Percentiles rank a stretch among this genome's conserved stretches.
phyloP scores from a whole-genome alignment of 2,329 filamentous ascomycete genomes.

The Cladophialophora exuberans region DNA sequence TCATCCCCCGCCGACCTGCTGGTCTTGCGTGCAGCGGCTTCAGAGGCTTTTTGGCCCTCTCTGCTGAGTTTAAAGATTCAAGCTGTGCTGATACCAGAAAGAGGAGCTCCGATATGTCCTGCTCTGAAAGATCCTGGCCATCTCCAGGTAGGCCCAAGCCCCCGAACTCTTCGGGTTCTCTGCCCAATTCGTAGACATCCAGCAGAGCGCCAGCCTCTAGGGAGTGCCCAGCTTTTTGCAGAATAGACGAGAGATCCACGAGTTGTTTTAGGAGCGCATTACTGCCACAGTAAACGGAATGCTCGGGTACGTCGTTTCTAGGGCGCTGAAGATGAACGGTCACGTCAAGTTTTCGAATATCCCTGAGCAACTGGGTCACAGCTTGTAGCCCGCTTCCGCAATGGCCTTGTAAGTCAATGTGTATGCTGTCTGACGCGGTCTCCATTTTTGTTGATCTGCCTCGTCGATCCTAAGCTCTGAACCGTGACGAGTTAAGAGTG shows the following conservation, averaged over 20 bases:
- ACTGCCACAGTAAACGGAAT: too few species aligned
- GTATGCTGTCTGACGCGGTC: too few species aligned
- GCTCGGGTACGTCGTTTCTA: too few species aligned
- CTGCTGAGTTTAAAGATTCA: conserved; percentile 36
- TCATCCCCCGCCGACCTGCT: conserved; percentile 40
- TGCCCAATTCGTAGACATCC: conserved; percentile 16
- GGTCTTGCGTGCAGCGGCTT: background rate
- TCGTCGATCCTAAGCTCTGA: too few species aligned
- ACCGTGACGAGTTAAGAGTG: too few species aligned
- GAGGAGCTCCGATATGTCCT: conserved; percentile 30
- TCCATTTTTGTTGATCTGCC: too few species aligned
- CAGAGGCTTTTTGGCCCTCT: conserved; percentile 22
- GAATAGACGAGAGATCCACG: background rate
- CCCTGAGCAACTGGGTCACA: too few species aligned
- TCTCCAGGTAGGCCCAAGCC: conserved; percentile 17
- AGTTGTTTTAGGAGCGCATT: too few species aligned
- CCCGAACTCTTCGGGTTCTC: conserved; percentile 19
- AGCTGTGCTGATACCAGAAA: conserved; percentile 37
- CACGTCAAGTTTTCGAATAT: too few species aligned
- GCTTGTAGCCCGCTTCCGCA: too few species aligned
- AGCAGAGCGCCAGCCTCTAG: conserved; percentile 20
- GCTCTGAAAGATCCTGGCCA: background rate
- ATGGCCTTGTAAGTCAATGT: too few species aligned
- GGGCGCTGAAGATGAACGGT: too few species aligned
- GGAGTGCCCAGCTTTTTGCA: background rate